Base-by-base conservation (phyloP, 352 stramenopile species). In the Elongisporangium prolatum region DNA sequence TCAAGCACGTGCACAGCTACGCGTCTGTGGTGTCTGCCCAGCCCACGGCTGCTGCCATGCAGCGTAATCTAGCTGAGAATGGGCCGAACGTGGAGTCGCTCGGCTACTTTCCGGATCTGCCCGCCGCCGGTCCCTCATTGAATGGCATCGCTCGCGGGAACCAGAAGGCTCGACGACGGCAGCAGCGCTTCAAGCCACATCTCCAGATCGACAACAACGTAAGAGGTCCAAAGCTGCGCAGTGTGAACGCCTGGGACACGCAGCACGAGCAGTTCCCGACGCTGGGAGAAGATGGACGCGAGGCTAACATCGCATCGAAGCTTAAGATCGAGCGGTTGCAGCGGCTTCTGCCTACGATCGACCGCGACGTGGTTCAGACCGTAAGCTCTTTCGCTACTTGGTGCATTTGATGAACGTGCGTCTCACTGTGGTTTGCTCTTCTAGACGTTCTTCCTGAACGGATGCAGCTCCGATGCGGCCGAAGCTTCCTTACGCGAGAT, bases 401-500 rank as follows among this genome's bases (percentile, higher is more conserved):
- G 21, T 38, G 11, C 20, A 38, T 48, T 68, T 48, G 58, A 20
- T 24, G 60, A 7, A 6, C 6, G 25, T 55, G 22, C 47, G 48
- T 62, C 37, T 71, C 18, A 54, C 24, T 13, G 40, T 54, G 64
- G 18, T 49, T 28, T 53, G 13, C 37, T 50, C 34, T 52, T 20
- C 48, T 62, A 91, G 81, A 87, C 78, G 18, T 88, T 89, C 38
- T 80, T 78, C 56, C 50, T 91, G 9, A 91, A 91, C 59, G 70
- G 71, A 17, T 74, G 70, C 50, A 91, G 72, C 54, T 89, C 75
- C 13, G 76, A 84, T 53, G 77, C 75, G 17, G 89, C 81, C 0
- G 81, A 91, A 54, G 81, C 77, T 6, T 69, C 75, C 9, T 61
- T 91, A 7, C 78, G 78, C 6, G 77, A 91, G 61, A 76, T 86